Evolutionary conservation across 2,329 filamentous ascomycete genomes (phyloP).

Genomic region (Colletotrichum agaves): DNA sequence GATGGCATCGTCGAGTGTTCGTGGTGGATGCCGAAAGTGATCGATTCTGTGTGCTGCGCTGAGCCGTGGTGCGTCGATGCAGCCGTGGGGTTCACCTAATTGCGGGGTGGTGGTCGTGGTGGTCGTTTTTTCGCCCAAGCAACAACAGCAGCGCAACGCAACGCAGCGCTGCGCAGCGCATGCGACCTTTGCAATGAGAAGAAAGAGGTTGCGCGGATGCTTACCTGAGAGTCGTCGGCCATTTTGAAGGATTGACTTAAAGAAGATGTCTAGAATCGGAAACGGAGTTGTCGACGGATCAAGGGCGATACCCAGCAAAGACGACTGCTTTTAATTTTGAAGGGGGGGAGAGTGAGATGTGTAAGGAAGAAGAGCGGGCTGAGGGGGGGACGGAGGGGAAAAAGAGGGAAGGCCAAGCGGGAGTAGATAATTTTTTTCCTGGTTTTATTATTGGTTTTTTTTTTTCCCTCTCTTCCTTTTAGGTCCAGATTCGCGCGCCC

Average conservation of each 20-base stretch:
- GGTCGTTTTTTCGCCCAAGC: slow-evolving; percentile 45
- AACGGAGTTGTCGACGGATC: slow-evolving; percentile 41
- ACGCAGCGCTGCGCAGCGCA: slow-evolving; percentile 42
- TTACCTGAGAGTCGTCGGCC: slow-evolving; percentile 66
- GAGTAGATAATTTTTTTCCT: slow-evolving; percentile 40
- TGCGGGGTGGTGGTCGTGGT: slow-evolving; percentile 56
- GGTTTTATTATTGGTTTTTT: slow-evolving; percentile 40
- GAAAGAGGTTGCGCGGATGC: slow-evolving; percentile 41
- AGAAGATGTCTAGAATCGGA: slow-evolving; percentile 40
- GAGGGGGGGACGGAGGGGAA: slow-evolving; percentile 37
- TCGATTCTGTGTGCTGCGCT: slow-evolving; percentile 22
- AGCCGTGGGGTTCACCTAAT: slow-evolving; percentile 43
- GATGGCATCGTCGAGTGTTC: slow-evolving; percentile 17
- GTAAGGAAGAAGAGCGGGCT: slow-evolving; percentile 38
- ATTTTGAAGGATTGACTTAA: slow-evolving; percentile 61
- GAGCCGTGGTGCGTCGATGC: slow-evolving; percentile 33
- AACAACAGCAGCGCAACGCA: slow-evolving; percentile 38
- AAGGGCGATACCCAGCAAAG: slow-evolving; percentile 37
- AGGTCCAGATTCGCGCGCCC: slow-evolving; percentile 32
- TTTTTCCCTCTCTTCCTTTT: slow-evolving; percentile 3
- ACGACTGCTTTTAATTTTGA: slow-evolving; percentile 34
- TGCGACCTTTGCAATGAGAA: slow-evolving; percentile 40
- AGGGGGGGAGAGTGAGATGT: slow-evolving; percentile 32
- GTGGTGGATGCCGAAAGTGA: not conserved
- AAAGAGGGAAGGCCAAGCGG: slow-evolving; percentile 38